Base-by-base conservation (phyloP, 805 yeast species). In the Wickerhamiella kurtzmanii region DNA sequence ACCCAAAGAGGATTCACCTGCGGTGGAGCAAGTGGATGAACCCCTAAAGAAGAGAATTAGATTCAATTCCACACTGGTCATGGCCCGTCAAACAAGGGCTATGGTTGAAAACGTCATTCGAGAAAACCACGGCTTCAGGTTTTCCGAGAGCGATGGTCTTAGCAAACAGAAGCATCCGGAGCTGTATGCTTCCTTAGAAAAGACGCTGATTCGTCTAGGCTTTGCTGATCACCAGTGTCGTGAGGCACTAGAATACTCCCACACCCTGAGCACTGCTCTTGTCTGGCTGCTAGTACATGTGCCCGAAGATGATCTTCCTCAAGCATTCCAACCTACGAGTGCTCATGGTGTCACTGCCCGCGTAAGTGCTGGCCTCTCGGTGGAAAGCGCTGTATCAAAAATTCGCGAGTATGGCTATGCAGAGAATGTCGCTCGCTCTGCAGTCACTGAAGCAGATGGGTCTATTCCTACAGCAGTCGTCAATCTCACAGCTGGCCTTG, bases 231-330 rank as follows among this genome's bases (percentile, higher is more conserved):
- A 73, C 1, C 96, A 88, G 59, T 75, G 81, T 1, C 63, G 66
- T 1, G 97, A 89, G 57, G 78, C 96, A 0, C 64, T 84, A 42
- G 64, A 67, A 22, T 83, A 83, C 57, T 60, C 66, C 0, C 52
- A 59, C 2, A 55, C 71, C 1, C 70, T 76, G 47, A 68, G 72
- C 1, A 76, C 72, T 20, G 71, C 80, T 0, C 62, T 82, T 39
- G 84, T 80, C 50, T 82, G 92, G 89, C 71, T 89, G 17, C 64
- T 89, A 9, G 79, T 88, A 53, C 92, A 89, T 57, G 75, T 89
- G 2, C 97, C 97, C 0, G 96, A 92, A 52, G 97, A 88, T 59
- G 98, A 89, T 57, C 66, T 89, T 28, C 98, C 98, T 2, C 48
- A 53, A 18, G 45, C 53, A 35, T 68, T 68, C 44, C 45, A 57